Base-by-base conservation (phyloP, 2,329 filamentous ascomycete genomes). In the Monilinia aucupariae region DNA sequence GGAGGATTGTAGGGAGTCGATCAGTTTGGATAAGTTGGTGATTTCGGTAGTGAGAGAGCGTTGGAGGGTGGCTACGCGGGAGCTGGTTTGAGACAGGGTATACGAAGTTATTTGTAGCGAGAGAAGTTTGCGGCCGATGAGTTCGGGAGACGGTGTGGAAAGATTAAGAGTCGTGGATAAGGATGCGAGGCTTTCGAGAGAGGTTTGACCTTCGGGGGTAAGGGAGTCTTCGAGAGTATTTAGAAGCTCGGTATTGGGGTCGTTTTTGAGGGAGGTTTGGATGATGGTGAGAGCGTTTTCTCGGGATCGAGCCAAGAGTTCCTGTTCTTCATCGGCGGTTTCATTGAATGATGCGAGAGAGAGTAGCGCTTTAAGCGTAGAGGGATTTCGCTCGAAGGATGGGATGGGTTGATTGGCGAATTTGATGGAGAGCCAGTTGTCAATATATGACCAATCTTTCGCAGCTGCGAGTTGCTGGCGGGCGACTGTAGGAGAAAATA, bases 401-500 rank as follows among this genome's bases (percentile, higher is more conserved):
- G 91, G 92, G 0, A 87, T 78, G 0, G 81, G 74, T 52, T 82
- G 83, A 37, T 84, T 82, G 51, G 81, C 80, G 69, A 89, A 90
- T 72, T 89, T 89, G 64, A 83, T 81, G 52, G 81, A 80, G 13
- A 97, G 84, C 92, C 93, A 97, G 70, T 80, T 80, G 76, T 96
- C 91, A 69, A 97, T 83, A 68, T 90, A 91, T 62, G 86, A 87
- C 93, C 93, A 97, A 76, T 97, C 92, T 73, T 93, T 92, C 53
- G 91, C 90, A 66, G 89, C 86, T 15, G 89, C 89, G 66, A 90
- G 89, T 68, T 91, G 89, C 65, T 89, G 87, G 64, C 91, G 88
- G 59, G 85, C 85, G 39, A 86, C 78, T 0, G 85, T 86, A 15
- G 86, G 86, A 4, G 86, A 88, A 76, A 88, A 89, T 63, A 89